Conservation (phyloP, 306 rosid genomes). For the Pyrus pyrifolia region DNA sequence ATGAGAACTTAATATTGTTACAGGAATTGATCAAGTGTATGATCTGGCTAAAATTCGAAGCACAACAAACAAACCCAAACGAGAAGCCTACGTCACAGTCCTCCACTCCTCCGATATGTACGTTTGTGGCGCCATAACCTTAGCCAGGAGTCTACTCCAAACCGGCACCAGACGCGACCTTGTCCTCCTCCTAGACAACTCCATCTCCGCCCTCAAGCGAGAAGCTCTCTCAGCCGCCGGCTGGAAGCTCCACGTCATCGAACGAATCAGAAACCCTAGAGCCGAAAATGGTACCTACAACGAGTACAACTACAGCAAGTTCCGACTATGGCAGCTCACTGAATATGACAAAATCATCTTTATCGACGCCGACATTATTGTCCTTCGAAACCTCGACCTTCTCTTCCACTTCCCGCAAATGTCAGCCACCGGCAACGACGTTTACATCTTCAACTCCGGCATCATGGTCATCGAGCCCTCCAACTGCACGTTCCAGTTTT, state of each 20-base stretch:
- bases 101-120: slow-evolving; percentile 71
- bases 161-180: slow-evolving; percentile 81
- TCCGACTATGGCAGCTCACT: slow-evolving; percentile 86
- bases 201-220: slow-evolving; percentile 55
- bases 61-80: slow-evolving; percentile 31
- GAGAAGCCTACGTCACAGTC: slow-evolving; percentile 82
- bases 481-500: slow-evolving; percentile 56
- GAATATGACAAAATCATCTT: slow-evolving; percentile 67
- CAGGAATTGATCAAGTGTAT: slow-evolving; percentile 68
- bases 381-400: slow-evolving; percentile 68
- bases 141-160: slow-evolving; percentile 68
- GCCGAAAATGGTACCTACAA: slow-evolving; percentile 64
- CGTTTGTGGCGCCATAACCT: slow-evolving; percentile 82
- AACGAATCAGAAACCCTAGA: slow-evolving; percentile 70
- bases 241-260: slow-evolving; percentile 61
- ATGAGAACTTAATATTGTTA: background rate
- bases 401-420: slow-evolving; percentile 84
- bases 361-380: slow-evolving; percentile 82
- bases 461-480: slow-evolving; percentile 90
- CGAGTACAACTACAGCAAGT: slow-evolving; percentile 94
- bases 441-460: slow-evolving; percentile 81
- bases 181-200: slow-evolving; percentile 60
- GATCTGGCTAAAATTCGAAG: slow-evolving; percentile 50
- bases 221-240: slow-evolving; percentile 49
- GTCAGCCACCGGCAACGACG: slow-evolving; percentile 84